Base-by-base conservation (phyloP, 2,329 filamentous ascomycete genomes). In the Metarhizium rileyi region DNA sequence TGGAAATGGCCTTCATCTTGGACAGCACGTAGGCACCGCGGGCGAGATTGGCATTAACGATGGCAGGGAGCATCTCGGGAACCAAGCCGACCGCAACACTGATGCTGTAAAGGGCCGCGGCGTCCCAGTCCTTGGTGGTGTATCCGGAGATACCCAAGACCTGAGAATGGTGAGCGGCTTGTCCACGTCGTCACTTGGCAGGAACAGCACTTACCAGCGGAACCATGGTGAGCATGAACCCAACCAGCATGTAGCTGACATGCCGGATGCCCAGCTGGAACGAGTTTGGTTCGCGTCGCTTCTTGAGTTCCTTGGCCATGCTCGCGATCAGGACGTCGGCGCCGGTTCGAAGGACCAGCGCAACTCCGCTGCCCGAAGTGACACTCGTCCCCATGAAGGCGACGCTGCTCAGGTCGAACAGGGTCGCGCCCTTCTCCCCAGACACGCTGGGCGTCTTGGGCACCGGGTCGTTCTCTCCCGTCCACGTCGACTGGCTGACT, bases 1-100 rank as follows among this genome's bases (percentile, higher is more conserved):
- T 60, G 44, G 65, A 63, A 47, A 71, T 59, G 33, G 64, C 61
- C 56, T 66, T 64, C 57, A 67, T 65, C 52, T 59, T 60, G 42
- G 60, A 62, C 1, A 63, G 36, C 1, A 59, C 46, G 14, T 56
- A 56, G 20, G 59, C 59, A 8, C 59, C 58, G 12, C 58, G 58
- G 8, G 61, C 61, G 10, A 63, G 54, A 22, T 63, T 62, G 18
- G 56, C 56, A 27, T 62, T 62, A 46, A 62, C 59, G 35, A 62
- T 62, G 4, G 61, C 60, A 3, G 61, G 61, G 8, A 62, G 55
- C 61, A 63, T 63, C 42, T 63, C 61, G 2, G 61, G 61, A 5
- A 62, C 57, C 7, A 63, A 51, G 1, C 61, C 61, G 12, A 63
- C 60, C 3, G 61, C 60, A 7, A 63, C 60, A 27, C 61, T 63